These are phyloP conservation scores for Russula sp. DNA, from an alignment of 768 basidiomycete genomes.

Conservation along the genomic window DNA sequence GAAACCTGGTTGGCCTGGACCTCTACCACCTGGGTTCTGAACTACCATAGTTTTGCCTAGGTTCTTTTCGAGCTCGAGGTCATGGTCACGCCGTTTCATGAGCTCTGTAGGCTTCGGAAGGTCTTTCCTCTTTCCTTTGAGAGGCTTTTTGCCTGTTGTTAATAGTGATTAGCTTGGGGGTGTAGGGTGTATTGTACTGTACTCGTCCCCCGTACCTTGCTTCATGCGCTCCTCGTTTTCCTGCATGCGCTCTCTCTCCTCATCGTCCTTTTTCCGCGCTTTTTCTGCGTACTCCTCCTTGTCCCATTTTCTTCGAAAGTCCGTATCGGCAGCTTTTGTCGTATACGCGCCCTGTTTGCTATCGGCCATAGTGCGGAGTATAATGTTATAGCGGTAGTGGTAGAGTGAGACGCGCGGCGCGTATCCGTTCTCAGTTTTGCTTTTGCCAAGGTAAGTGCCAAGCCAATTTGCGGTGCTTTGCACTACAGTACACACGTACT, in stretches of 20 bases:
- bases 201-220: conserved; percentile 55
- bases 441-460: no score
- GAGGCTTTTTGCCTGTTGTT: conserved; percentile 72
- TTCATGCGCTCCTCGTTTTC: conserved; percentile 55
- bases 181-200: no score
- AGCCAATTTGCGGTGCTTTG: no score
- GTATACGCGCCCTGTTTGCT: conserved; percentile 30
- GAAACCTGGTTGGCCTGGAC: conserved; percentile 91
- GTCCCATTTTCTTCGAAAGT: conserved; percentile 46
- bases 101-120: conserved; percentile 91
- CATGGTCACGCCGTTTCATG: conserved; percentile 81
- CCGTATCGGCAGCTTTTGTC: conserved; percentile 31
- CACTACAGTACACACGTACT: no score
- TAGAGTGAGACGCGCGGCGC: no score
- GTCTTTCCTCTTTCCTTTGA: conserved; percentile 66
- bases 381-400: no score
- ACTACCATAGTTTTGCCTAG: conserved; percentile 94
- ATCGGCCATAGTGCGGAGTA: conserved; percentile 25
- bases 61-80: conserved; percentile 92
- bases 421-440: not conserved
- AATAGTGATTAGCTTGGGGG: no score
- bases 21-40: conserved; percentile 73
- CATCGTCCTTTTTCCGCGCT: conserved; percentile 43
- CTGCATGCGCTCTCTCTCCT: conserved; percentile 39
- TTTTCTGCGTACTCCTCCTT: conserved; percentile 44